These are phyloP conservation scores for Pyrenochaeta sp. DNA, from an alignment of 2,329 filamentous ascomycete genomes.

Conservation along the genomic window DNA sequence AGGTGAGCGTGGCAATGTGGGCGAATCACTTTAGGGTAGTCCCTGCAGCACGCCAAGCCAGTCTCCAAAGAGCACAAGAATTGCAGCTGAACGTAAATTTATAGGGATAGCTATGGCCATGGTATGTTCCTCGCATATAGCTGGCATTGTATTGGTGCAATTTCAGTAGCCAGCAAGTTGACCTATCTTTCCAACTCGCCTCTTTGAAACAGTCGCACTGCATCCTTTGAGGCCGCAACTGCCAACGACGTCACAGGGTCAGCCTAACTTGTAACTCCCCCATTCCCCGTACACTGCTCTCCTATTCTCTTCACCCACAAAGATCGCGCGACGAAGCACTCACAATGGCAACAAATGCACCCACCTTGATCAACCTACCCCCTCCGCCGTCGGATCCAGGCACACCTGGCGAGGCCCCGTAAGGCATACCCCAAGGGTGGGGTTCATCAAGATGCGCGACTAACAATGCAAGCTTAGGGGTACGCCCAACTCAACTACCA, in stretches of 20 bases:
- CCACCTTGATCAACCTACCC: conserved; percentile 83
- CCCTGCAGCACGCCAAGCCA: not conserved
- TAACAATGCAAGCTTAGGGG: conserved; percentile 64
- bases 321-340: conserved; percentile 4
- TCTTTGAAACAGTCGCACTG: not conserved
- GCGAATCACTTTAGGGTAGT: too few species aligned
- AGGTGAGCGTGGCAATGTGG: too few species aligned
- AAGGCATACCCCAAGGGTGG: conserved; percentile 50
- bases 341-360: conserved; percentile 53
- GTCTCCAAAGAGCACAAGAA: not conserved
- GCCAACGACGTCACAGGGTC: conserved; percentile 1
- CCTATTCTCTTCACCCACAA: conserved; percentile 12
- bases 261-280: conserved; percentile 4
- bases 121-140: too few species aligned
- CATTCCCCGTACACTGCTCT: conserved; percentile 9
- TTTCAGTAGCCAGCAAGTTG: not conserved
- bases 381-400: conserved; percentile 82
- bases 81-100: not conserved
- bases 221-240: not conserved
- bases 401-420: conserved; percentile 91
- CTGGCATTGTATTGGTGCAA: not conserved
- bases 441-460: conserved; percentile 14
- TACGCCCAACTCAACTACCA: conserved; percentile 91
- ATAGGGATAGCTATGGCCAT: not conserved
- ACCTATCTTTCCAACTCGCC: not conserved